phyloP scores from a whole-genome alignment of 1,284 basidiomycete species.

The Apiotrichum veenhuisii region DNA sequence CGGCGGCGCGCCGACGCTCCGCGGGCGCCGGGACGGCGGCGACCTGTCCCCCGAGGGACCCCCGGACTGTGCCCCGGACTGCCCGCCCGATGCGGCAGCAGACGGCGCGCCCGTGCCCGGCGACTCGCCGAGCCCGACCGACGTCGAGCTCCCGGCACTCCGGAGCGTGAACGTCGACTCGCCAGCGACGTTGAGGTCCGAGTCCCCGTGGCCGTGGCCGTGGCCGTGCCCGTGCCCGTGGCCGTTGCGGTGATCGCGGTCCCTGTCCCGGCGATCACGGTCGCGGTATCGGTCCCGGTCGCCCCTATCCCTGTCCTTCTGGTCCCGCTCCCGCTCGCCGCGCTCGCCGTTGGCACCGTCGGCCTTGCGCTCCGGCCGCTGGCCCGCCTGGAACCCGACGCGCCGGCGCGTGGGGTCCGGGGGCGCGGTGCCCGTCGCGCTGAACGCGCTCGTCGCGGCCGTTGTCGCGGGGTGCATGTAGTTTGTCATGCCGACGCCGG shows the following conservation, averaged over 20 bases:
- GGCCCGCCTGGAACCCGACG: constrained; percentile 6
- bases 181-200: constrained; percentile 5
- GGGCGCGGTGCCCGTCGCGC: background rate
- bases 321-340: background rate
- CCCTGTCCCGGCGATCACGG: background rate
- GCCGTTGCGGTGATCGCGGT: too few relatives aligned
- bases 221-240: too few relatives aligned
- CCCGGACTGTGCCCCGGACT: too few relatives aligned
- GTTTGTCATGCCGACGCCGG: background rate
- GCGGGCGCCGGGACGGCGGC: background rate
- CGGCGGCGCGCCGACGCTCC: background rate
- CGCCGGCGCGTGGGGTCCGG: background rate
- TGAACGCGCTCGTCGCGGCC: background rate
- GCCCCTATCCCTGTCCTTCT: background rate
- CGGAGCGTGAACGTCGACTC: constrained; percentile 42
- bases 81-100: too few relatives aligned
- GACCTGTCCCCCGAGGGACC: background rate
- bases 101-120: too few relatives aligned
- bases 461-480: background rate
- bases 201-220: too few relatives aligned
- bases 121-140: constrained; percentile 28
- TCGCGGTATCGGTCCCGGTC: background rate
- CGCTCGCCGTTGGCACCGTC: background rate
- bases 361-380: background rate
- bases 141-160: constrained; percentile 13